Evolutionary conservation across 2,329 filamentous ascomycete species (phyloP), one percentile per base, ranked within the genome.

Genomic region (Cladosporium sp.): DNA sequence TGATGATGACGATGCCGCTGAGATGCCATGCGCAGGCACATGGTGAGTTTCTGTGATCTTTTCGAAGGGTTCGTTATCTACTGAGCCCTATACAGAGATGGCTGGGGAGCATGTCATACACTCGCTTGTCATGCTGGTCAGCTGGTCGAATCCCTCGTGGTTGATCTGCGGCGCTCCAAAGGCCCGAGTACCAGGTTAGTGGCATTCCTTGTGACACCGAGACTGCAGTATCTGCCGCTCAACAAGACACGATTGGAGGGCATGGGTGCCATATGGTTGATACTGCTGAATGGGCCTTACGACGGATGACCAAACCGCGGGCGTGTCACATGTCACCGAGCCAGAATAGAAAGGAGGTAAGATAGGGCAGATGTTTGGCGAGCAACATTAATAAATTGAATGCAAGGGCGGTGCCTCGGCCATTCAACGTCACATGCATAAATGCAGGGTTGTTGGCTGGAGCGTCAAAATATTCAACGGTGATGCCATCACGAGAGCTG

Each of bases 401-500:
- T 50, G 30, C 47, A 50, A 50, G 47, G 47, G 47, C 47, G 38
- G 28, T 36, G 47, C 47, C 47, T 50, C 47, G 47, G 47, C 47
- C 47, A 8, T 5, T 30, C 17, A 50, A 50, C 47, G 47, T 50
- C 47, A 50, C 47, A 50, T 50, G 47, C 47, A 50, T 50, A 28
- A n/a, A 34, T 34, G 47, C 47, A n/a, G 17, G n/a, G 45, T 25
- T 17, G 12, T 19, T n/a, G 40, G 40, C 40, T 22, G 14, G 42
- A 28, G 30, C 47, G 47, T n/a, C 30, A 50, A 50, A 50, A 50
- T 34, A 15, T 36, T 36, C 47, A 50, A 50, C 47, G 28, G n/a
- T 34, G 47, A 50, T 8, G 9, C 28, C 47, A 50, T 50, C 28
- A 50, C 47, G 47, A 50, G 45, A 50, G 47, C 47, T 50, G 25